Percentiles rank a stretch among this genome's conserved stretches.
phyloP scores from a whole-genome alignment of 2,329 filamentous ascomycete species.

The Purpureocillium lavendulum region DNA sequence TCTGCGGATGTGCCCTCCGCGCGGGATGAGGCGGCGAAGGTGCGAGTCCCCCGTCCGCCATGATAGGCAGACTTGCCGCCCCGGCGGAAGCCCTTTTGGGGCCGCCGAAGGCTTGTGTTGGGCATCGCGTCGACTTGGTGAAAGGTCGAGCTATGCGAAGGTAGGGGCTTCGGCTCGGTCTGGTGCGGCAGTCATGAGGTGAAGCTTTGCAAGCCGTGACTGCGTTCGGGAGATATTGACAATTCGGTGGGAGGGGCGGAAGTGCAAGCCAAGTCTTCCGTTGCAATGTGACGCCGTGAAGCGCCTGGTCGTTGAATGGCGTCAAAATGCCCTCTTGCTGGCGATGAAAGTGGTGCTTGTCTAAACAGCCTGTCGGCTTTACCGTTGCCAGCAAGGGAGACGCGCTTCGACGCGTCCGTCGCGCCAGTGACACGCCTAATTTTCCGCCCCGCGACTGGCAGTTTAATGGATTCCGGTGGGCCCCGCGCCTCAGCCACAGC shows the following conservation, averaged over 20 bases:
- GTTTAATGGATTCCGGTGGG: conserved; percentile 22
- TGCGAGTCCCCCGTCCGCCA: conserved; percentile 60
- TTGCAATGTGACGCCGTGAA: no score
- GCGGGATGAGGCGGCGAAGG: conserved; percentile 69
- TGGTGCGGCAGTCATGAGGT: conserved; percentile 10
- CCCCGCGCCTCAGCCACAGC: conserved; percentile 9
- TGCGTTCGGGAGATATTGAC: no score
- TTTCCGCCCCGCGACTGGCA: conserved; percentile 11
- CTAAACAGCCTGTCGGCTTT: background rate
- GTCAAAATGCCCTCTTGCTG: no score
- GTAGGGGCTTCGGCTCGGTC: conserved; percentile 9
- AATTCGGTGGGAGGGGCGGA: no score
- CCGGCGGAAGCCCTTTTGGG: conserved; percentile 59
- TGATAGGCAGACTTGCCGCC: conserved; percentile 63
- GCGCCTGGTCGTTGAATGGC: background rate
- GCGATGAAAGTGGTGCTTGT: no score
- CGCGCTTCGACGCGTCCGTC: conserved; percentile 22
- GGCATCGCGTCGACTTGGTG: conserved; percentile 35
- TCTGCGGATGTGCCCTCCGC: conserved; percentile 84
- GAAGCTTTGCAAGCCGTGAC: no score
- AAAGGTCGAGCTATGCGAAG: conserved; percentile 10
- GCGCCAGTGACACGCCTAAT: conserved; percentile 16
- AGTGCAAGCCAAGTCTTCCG: no score
- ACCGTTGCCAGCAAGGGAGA: no score
- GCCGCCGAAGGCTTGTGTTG: conserved; percentile 50